Evolutionary conservation across 1,284 basidiomycete species (phyloP).

Genomic region (Cutaneotrichosporon curvatum): DNA sequence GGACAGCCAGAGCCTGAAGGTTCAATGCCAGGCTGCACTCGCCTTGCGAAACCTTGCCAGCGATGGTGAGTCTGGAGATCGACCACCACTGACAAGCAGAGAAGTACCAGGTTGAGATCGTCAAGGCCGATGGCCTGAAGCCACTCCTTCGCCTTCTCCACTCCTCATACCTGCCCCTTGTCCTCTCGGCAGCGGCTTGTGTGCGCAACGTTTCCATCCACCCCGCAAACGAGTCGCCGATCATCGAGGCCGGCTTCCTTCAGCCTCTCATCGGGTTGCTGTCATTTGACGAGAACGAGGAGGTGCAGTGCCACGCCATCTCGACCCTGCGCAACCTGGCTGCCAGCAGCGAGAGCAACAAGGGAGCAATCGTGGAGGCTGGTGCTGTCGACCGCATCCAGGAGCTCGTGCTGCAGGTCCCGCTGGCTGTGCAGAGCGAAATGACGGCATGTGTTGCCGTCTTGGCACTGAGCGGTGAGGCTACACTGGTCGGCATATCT

Average conservation of each 20-base stretch:
- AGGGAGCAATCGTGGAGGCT: conserved; percentile 94
- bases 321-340: conserved; percentile 95
- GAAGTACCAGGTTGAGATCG: conserved; percentile 98
- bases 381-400: conserved; percentile 98
- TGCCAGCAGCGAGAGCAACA: conserved; percentile 96
- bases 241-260: conserved; percentile 97
- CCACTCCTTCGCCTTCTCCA: conserved; percentile 90
- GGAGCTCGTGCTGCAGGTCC: conserved; percentile 89
- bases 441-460: conserved; percentile 99
- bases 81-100: conserved; percentile 52
- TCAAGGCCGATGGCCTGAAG: conserved; percentile 87
- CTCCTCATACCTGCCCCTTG: conserved; percentile 96
- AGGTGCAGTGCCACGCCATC: conserved; percentile 99
- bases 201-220: conserved; percentile 99
- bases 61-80: conserved; percentile 60
- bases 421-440: conserved; percentile 95
- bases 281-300: conserved; percentile 97
- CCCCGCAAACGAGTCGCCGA: conserved; percentile 96
- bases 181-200: conserved; percentile 95
- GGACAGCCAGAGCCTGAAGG: conserved; percentile 96
- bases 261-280: conserved; percentile 92
- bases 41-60: conserved; percentile 94
- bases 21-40: conserved; percentile 96
- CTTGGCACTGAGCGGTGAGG: conserved; percentile 75
- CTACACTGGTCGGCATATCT: neutral